These are phyloP conservation scores for Pterocarpus macrocarpus DNA, from an alignment of 306 rosid genomes.

Conservation along the genomic window DNA sequence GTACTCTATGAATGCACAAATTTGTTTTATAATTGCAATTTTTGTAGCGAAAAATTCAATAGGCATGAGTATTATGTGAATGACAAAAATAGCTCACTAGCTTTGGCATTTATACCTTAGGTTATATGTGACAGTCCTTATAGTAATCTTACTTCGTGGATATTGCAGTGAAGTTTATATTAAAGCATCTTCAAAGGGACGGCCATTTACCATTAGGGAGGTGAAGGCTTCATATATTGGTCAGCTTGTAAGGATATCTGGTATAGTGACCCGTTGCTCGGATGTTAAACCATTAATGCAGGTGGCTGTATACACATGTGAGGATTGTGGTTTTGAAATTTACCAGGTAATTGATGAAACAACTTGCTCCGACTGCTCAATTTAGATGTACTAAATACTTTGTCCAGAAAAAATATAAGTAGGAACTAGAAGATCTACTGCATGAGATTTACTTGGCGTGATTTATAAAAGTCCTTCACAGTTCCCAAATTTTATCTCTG, in stretches of 20 bases:
- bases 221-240: conserved; percentile 95
- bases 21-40: conserved; percentile 11
- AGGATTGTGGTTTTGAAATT: conserved; percentile 98
- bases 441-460: conserved; percentile 1
- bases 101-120: neutral
- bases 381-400: neutral
- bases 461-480: neutral
- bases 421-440: neutral
- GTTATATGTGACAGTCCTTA: conserved; percentile 10
- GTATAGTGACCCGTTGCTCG: conserved; percentile 93
- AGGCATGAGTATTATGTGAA: neutral
- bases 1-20: neutral
- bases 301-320: conserved; percentile 98
- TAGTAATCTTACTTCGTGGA: conserved; percentile 19
- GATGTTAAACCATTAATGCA: conserved; percentile 98
- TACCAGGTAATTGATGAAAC: conserved; percentile 75
- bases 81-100: neutral
- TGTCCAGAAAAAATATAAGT: neutral
- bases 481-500: neutral
- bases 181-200: conserved; percentile 85
- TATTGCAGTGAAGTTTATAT: conserved; percentile 89
- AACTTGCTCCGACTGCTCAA: conserved; percentile 11
- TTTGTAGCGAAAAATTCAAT: conserved; percentile 3
- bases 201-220: conserved; percentile 94
- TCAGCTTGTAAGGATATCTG: conserved; percentile 92